A percentile compares a stretch with the other conserved stretches of the same genome.
phyloP scores from a whole-genome alignment of 2,329 filamentous ascomycete species.

The Lecanicillium sp. region DNA sequence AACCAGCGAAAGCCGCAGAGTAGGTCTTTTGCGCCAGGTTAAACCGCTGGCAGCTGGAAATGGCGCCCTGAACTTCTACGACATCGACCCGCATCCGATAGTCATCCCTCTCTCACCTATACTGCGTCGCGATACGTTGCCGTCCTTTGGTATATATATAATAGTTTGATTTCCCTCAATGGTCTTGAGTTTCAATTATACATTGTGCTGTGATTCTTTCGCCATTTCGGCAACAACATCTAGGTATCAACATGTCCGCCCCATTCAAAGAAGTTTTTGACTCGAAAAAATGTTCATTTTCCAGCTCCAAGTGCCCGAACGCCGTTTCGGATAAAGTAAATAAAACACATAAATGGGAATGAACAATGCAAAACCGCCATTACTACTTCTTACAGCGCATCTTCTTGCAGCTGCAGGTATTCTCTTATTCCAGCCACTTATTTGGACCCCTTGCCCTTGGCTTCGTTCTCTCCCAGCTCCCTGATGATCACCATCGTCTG shows the following conservation, averaged over 20 bases:
- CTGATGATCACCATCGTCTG: slow-evolving; percentile 73
- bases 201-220: neutral
- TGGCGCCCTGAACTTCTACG: neutral
- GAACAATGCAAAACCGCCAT: neutral
- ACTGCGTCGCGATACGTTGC: no score
- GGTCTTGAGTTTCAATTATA: neutral
- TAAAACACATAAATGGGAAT: slow-evolving; percentile 5
- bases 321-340: slow-evolving; percentile 15
- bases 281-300: slow-evolving; percentile 4
- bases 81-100: no score
- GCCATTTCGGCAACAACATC: neutral
- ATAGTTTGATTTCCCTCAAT: neutral
- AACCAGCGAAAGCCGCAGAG: slow-evolving; percentile 33
- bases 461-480: slow-evolving; percentile 81
- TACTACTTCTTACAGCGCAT: neutral
- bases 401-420: neutral
- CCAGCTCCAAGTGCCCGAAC: slow-evolving; percentile 11
- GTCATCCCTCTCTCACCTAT: no score
- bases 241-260: slow-evolving; percentile 5
- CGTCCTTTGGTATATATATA: no score
- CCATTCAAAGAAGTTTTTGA: neutral
- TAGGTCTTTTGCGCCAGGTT: slow-evolving; percentile 33
- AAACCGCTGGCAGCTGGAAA: slow-evolving; percentile 28
- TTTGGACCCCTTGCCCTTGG: slow-evolving; percentile 76
- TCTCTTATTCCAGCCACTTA: slow-evolving; percentile 31